Conservation (phyloP, 495 filamentous ascomycete genomes). For the Tuber magnatum region DNA sequence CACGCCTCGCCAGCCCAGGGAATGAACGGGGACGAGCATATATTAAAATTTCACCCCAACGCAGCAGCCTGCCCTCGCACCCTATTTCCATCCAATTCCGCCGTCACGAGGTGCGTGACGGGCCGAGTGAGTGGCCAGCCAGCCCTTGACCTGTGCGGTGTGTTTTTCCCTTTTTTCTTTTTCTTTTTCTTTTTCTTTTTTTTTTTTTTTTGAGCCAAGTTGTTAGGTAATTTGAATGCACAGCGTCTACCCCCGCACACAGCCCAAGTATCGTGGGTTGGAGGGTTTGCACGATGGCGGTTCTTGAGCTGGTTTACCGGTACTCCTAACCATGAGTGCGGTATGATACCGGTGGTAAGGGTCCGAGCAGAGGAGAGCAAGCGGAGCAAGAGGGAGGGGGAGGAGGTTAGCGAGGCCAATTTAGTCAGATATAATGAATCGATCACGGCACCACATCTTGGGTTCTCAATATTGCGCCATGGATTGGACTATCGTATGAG, state of each 20-base stretch:
- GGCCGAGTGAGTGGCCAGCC: not conserved
- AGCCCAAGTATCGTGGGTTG: not conserved
- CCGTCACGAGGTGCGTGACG: not conserved
- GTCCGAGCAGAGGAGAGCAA: not conserved
- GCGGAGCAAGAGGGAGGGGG: no score
- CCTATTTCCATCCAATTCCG: not conserved
- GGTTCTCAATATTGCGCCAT: no score
- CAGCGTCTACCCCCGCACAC: not conserved
- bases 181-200: no score
- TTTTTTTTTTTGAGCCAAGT: not conserved
- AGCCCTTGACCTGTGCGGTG: not conserved
- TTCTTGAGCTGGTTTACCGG: not conserved
- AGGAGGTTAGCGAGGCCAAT: not conserved
- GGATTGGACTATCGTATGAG: no score
- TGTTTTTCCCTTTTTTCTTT: no score
- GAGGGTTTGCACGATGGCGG: not conserved
- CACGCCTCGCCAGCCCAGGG: not conserved
- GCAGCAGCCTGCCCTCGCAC: not conserved
- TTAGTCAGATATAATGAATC: not conserved
- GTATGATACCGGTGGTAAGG: not conserved
- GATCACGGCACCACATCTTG: no score
- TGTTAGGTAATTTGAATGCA: constrained; percentile 3
- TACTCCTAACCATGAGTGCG: not conserved
- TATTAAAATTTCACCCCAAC: not conserved
- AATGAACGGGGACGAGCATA: not conserved